Evolutionary conservation across 1,139 yeast species (phyloP).

Genomic region (Suzukiozyma palmioleophila): DNA sequence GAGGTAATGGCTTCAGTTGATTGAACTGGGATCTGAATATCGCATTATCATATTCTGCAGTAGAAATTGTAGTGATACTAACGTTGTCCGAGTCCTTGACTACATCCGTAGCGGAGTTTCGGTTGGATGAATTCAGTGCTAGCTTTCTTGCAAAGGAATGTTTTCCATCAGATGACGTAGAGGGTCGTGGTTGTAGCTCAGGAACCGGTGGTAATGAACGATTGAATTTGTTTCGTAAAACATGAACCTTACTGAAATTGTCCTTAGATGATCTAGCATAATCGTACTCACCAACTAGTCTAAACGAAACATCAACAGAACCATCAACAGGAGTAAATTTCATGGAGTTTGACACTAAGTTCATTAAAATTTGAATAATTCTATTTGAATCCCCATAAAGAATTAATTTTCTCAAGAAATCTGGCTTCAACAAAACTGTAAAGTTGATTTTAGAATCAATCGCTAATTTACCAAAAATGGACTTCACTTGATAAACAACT

Average conservation of each 20-base stretch:
- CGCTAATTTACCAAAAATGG: slow-evolving; percentile 85
- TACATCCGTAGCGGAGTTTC: background rate
- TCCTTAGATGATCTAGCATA: slow-evolving; percentile 30
- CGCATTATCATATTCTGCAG: slow-evolving; percentile 52
- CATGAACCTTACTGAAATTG: slow-evolving; percentile 27
- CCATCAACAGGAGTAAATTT: slow-evolving; percentile 91
- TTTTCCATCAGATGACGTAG: background rate
- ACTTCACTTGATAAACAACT: slow-evolving; percentile 76
- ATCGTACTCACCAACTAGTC: slow-evolving; percentile 70
- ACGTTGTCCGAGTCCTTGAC: slow-evolving; percentile 21
- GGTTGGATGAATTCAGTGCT: background rate
- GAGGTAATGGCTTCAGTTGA: slow-evolving; percentile 26
- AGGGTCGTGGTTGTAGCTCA: background rate
- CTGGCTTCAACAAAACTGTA: slow-evolving; percentile 56
- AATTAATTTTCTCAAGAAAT: slow-evolving; percentile 54
- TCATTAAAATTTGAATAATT: slow-evolving; percentile 83
- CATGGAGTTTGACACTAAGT: slow-evolving; percentile 78
- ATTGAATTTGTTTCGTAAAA: slow-evolving; percentile 11
- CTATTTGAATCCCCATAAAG: slow-evolving; percentile 83
- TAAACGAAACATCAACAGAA: slow-evolving; percentile 62
- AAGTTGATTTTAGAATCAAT: slow-evolving; percentile 69
- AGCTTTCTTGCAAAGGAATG: background rate
- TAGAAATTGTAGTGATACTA: slow-evolving; percentile 45
- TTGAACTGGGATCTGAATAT: slow-evolving; percentile 50
- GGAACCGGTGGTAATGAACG: slow-evolving; percentile 2